Evolutionary conservation across 2,329 filamentous ascomycete species (phyloP), one percentile per base, ranked within the genome.

Genomic region (Metarhizium sp.): DNA sequence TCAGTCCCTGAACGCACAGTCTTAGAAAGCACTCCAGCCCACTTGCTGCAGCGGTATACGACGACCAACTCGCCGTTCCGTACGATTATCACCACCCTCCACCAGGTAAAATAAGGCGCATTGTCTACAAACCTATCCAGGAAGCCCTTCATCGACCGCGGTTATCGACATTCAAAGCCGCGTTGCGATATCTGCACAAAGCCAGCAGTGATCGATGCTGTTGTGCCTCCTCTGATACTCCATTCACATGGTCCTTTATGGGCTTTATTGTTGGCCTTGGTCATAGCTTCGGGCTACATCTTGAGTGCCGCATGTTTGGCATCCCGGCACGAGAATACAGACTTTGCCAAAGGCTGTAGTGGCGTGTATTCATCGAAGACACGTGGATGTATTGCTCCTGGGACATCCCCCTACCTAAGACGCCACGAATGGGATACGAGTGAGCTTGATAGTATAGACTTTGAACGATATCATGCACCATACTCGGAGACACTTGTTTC

Each of bases 301-400:
- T 72, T 2, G 69, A 72, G 56, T 70, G 65, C 42, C 64, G 63
- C 8, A 65, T 65, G 59, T 71, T 69, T 66, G 69, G 68, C 3
- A 66, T 73, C 46, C 69, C 70, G 1, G 59, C 62, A 2, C 69
- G 67, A 64, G 70, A 73, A 53, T 71, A 71, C 53, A 63, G 69
- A 10, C 61, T 72, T 7, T 66, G 71, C 2, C 59, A 68, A 20
- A 62, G 71, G 6, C 59, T 73, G 7, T 73, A 71, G 69, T 73
- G 71, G 71, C 68, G 68, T 6, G 59, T 72, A 5, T 73, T 71
- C 50, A 59, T 66, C 16, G 67, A 73, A 54, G 71, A 73, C 42
- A 73, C 70, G 57, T 73, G 69, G 66, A 61, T 64, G 4, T 65
- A 65, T 54, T 73, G n/a, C 61, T 71, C 6, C 59, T 65, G 55